phyloP scores from a whole-genome alignment of 164 flowering plant genomes.

The Stephania cephalantha region DNA sequence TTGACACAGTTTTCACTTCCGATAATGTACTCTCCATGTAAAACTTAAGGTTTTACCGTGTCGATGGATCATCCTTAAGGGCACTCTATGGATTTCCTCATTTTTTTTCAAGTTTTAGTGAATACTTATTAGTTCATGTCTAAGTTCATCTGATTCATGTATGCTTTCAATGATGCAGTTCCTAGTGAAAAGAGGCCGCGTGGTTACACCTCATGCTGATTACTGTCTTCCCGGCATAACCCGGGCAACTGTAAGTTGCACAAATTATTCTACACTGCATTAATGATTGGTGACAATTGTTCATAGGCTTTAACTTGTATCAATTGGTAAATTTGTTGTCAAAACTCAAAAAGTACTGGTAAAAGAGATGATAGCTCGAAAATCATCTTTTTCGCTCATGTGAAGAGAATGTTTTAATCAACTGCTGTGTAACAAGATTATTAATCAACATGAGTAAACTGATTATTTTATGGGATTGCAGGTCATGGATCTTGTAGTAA shows the following conservation, averaged over 20 bases:
- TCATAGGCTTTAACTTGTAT: background rate
- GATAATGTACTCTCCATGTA: background rate
- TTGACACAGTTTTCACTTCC: background rate
- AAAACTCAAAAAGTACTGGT: no score
- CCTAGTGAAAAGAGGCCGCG: conserved; percentile 86
- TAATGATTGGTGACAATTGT: background rate
- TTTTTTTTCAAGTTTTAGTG: background rate
- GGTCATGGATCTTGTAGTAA: conserved; percentile 93
- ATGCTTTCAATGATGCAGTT: conserved; percentile 49
- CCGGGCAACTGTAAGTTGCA: conserved; percentile 76
- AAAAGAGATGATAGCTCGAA: background rate
- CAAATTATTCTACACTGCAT: background rate
- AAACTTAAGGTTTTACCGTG: background rate
- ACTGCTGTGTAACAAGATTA: background rate
- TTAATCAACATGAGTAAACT: conserved; percentile 4
- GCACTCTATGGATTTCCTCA: background rate
- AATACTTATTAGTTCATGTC: background rate
- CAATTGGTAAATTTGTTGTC: background rate
- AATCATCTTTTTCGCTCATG: background rate
- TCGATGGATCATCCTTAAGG: background rate
- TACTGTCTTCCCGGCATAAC: conserved; percentile 95
- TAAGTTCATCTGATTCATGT: background rate
- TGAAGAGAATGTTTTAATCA: background rate
- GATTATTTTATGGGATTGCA: conserved; percentile 27
- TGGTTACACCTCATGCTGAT: conserved; percentile 92